phyloP scores from a whole-genome alignment of 306 rosid genomes.

The Lithocarpus polystachyus region DNA sequence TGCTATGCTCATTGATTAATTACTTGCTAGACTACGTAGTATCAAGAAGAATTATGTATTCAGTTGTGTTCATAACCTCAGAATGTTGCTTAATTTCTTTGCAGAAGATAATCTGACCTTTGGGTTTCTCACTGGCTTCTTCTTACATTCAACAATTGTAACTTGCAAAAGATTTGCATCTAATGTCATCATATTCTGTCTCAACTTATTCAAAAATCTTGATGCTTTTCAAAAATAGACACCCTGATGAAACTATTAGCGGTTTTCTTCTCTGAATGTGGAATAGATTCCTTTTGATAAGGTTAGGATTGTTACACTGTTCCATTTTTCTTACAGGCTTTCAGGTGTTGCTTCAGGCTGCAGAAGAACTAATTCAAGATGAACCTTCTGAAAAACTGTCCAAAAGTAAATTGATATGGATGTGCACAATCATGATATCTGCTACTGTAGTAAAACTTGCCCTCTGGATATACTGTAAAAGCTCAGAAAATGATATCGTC shows the following conservation, averaged over 20 bases:
- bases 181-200: neutral
- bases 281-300: neutral
- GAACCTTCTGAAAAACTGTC: conserved; percentile 54
- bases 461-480: conserved; percentile 91
- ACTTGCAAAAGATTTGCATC: neutral
- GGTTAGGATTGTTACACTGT: neutral
- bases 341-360: conserved; percentile 77
- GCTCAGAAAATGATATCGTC: conserved; percentile 71
- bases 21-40: neutral
- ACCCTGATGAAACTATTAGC: neutral
- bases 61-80: neutral
- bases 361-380: conserved; percentile 50
- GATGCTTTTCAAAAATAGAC: neutral
- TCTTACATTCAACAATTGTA: neutral
- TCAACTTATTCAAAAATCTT: neutral
- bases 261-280: neutral
- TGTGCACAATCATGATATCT: conserved; percentile 68
- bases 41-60: neutral
- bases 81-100: neutral
- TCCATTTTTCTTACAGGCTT: conserved; percentile 56
- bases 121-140: neutral
- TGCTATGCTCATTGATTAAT: neutral
- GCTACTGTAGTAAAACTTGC: conserved; percentile 75
- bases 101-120: neutral
- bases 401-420: conserved; percentile 56